phyloP scores from a whole-genome alignment of 345 rosid genomes.

The Linum lewisii region DNA sequence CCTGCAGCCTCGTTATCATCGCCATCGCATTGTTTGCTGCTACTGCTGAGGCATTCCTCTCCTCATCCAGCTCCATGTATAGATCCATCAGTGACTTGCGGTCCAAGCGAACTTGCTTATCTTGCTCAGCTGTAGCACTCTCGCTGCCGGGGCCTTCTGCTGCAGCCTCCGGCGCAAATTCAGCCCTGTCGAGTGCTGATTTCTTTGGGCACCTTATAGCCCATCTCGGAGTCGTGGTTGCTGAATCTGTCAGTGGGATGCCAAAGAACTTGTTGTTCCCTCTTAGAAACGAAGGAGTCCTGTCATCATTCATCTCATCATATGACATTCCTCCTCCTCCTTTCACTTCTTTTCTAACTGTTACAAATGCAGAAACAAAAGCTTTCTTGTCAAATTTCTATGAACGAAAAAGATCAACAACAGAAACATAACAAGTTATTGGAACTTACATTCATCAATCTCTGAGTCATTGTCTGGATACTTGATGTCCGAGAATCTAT shows the following conservation, averaged over 20 bases:
- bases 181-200: conserved; percentile 44
- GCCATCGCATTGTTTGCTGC: conserved; percentile 95
- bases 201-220: conserved; percentile 31
- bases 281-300: conserved; percentile 38
- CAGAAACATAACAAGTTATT: too few species aligned
- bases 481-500: conserved; percentile 33
- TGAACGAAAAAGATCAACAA: not conserved
- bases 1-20: conserved; percentile 85
- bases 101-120: conserved; percentile 66
- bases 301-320: conserved; percentile 34
- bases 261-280: conserved; percentile 75
- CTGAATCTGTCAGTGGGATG: conserved; percentile 61
- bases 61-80: conserved; percentile 90
- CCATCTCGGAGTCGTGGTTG: conserved; percentile 54
- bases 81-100: conserved; percentile 71
- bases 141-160: conserved; percentile 16
- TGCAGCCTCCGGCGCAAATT: conserved; percentile 27
- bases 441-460: conserved; percentile 17
- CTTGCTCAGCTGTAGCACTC: conserved; percentile 28
- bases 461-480: conserved; percentile 30
- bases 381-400: not conserved
- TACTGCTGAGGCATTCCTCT: conserved; percentile 77
- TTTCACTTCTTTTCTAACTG: conserved; percentile 35
- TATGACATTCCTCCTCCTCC: conserved; percentile 31
- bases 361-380: conserved; percentile 6